phyloP scores from a whole-genome alignment of 2,329 filamentous ascomycete genomes.

The Cryphonectria japonica region DNA sequence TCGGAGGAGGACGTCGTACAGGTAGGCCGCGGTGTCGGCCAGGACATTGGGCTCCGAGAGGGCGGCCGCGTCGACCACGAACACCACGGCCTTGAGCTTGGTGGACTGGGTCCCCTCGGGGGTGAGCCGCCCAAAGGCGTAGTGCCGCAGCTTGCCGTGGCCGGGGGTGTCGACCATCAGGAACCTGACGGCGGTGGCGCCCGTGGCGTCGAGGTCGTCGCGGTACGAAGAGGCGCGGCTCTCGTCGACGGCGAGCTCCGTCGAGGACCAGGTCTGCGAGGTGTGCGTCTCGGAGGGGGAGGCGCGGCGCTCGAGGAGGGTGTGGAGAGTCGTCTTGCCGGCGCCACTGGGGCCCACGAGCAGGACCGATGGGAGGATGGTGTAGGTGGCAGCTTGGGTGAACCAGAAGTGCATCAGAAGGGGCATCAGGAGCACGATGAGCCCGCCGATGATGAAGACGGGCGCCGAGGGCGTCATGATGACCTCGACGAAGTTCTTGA shows the following conservation, averaged over 20 bases:
- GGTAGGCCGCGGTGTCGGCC: conserved; percentile 76
- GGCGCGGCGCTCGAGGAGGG: conserved; percentile 66
- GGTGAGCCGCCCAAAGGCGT: conserved; percentile 59
- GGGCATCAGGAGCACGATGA: conserved; percentile 74
- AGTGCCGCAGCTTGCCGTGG: conserved; percentile 87
- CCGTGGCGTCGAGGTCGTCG: conserved; percentile 58
- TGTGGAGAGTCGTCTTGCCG: conserved; percentile 89
- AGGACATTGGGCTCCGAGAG: conserved; percentile 64
- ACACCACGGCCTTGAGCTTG: conserved; percentile 75
- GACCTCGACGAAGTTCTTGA: conserved; percentile 51
- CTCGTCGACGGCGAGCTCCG: conserved; percentile 60
- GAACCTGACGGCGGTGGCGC: conserved; percentile 68
- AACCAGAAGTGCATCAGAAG: conserved; percentile 77
- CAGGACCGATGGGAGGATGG: conserved; percentile 74
- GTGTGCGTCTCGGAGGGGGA: conserved; percentile 56
- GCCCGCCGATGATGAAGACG: conserved; percentile 68
- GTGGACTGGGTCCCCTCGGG: conserved; percentile 38
- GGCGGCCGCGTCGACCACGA: conserved; percentile 83
- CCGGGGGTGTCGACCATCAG: conserved; percentile 87
- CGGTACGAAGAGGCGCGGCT: conserved; percentile 52
- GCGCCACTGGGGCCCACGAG: conserved; percentile 79
- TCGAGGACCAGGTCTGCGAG: conserved; percentile 52
- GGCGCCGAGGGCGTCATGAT: conserved; percentile 63
- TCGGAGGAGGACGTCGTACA: conserved; percentile 84
- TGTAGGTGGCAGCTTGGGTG: conserved; percentile 68